phyloP scores from a whole-genome alignment of 139 green algal species.

The Coccomyxa sp. region DNA sequence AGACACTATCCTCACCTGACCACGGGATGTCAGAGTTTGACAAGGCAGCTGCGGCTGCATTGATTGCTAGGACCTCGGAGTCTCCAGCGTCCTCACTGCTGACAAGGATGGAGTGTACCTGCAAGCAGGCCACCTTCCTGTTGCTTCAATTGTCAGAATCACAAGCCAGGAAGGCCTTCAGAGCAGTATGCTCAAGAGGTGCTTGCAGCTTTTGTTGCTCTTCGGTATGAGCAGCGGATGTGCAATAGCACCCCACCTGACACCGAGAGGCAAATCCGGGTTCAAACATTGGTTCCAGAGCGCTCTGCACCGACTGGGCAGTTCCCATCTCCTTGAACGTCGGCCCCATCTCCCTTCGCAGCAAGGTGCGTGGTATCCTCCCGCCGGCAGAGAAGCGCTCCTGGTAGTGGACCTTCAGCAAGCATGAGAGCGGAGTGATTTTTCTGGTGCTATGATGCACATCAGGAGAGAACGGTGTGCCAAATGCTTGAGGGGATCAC shows the following conservation, averaged over 20 bases:
- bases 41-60: constrained; percentile 69
- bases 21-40: constrained; percentile 60
- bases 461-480: not conserved
- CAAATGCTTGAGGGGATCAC: not conserved
- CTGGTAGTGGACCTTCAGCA: constrained; percentile 69
- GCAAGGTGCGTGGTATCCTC: constrained; percentile 54
- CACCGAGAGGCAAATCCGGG: constrained; percentile 34
- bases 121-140: constrained; percentile 1
- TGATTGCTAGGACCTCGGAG: constrained; percentile 66
- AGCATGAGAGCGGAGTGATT: constrained; percentile 30
- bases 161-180: too few relatives aligned
- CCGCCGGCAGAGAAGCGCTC: constrained; percentile 60
- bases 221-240: too few relatives aligned
- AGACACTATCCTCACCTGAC: not conserved
- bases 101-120: constrained; percentile 47
- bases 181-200: too few relatives aligned
- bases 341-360: constrained; percentile 50
- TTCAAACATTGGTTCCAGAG: constrained; percentile 71
- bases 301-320: constrained; percentile 47
- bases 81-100: constrained; percentile 47
- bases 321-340: constrained; percentile 62
- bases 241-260: not conserved
- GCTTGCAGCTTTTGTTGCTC: too few relatives aligned
- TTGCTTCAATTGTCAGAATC: too few relatives aligned
- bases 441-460: not conserved